A percentile compares a stretch with the other conserved stretches of the same genome.
phyloP scores from a whole-genome alignment of 192 early-diverging fungal genomes.

The Funneliformis geosporum region DNA sequence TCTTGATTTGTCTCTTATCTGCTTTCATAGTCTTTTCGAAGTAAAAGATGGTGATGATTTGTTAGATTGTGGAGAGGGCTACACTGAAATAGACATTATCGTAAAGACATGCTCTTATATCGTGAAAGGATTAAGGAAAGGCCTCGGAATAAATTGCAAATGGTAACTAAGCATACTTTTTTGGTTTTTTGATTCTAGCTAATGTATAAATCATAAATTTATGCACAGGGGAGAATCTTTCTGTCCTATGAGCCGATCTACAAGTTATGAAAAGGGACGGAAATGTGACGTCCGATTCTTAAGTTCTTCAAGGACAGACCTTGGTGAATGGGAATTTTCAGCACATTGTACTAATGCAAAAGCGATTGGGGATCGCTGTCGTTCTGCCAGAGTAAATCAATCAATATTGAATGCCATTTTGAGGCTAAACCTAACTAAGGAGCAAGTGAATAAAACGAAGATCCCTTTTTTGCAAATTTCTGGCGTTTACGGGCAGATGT shows the following conservation, averaged over 20 bases:
- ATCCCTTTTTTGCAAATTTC: background rate
- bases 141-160: background rate
- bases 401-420: conserved; percentile 19
- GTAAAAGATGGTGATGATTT: conserved; percentile 3
- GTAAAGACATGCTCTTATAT: background rate
- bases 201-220: background rate
- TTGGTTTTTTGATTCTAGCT: background rate
- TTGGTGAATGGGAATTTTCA: conserved; percentile 17
- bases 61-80: background rate
- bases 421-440: background rate
- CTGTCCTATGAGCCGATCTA: background rate
- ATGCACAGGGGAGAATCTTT: background rate
- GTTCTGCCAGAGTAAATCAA: conserved; percentile 12
- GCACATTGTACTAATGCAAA: background rate
- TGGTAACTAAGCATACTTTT: conserved; percentile 1
- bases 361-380: background rate
- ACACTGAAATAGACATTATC: conserved; percentile 4
- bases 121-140: background rate
- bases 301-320: background rate
- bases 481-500: background rate
- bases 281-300: background rate
- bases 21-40: background rate
- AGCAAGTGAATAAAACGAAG: background rate
- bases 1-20: background rate
- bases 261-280: background rate